phyloP scores from a whole-genome alignment of 352 stramenopile species.

The Pythium myriotylum region DNA sequence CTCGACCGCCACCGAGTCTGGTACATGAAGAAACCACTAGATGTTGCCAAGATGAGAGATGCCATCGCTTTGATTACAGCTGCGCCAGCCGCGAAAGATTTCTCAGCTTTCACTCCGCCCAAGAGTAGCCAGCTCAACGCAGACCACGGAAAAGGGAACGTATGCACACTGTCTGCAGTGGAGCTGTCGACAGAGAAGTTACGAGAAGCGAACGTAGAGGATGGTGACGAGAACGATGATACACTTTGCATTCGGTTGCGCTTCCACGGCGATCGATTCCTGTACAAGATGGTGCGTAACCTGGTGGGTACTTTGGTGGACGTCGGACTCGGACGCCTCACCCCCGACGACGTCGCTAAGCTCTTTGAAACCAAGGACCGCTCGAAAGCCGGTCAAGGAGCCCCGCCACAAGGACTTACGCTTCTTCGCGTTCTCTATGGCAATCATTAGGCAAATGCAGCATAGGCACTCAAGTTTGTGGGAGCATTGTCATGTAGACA shows the following conservation, averaged over 20 bases:
- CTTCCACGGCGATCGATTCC: constrained; percentile 73
- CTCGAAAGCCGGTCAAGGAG: constrained; percentile 58
- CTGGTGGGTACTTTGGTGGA: constrained; percentile 81
- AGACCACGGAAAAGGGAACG: constrained; percentile 44
- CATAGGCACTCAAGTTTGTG: neutral
- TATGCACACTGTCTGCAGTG: constrained; percentile 51
- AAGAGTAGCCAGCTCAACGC: constrained; percentile 35
- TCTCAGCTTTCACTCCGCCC: constrained; percentile 65
- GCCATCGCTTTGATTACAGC: constrained; percentile 39
- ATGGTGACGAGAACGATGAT: constrained; percentile 31
- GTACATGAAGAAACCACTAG: constrained; percentile 58
- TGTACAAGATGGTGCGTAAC: constrained; percentile 88
- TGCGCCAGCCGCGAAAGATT: constrained; percentile 51
- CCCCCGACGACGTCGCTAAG: constrained; percentile 38
- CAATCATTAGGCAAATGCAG: neutral
- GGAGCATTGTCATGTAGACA: no score
- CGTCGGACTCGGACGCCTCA: constrained; percentile 56
- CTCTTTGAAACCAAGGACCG: constrained; percentile 61
- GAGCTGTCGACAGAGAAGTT: constrained; percentile 36
- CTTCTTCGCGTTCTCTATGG: constrained; percentile 33
- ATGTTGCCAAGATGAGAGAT: constrained; percentile 52
- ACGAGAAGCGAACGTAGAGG: neutral
- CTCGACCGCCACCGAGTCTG: constrained; percentile 55
- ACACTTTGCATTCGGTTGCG: constrained; percentile 43
- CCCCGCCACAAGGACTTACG: constrained; percentile 67